Base-by-base conservation (phyloP, 1,139 yeast species). In the Magnusiomyces clavatus region DNA sequence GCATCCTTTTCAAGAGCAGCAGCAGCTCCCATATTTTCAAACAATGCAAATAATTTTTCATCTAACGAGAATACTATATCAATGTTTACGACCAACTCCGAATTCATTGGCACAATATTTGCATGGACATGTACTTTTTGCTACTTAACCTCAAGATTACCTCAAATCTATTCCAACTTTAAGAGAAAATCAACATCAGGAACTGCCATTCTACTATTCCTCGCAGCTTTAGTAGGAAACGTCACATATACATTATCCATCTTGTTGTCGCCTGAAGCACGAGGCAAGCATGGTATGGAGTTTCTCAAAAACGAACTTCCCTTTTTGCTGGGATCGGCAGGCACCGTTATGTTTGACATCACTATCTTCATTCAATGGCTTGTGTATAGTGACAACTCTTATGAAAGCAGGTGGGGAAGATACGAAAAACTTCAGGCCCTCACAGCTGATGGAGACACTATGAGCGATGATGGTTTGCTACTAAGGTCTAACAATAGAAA, bases 51-150 rank as follows among this genome's bases (percentile, higher is more conserved):
- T 24, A 24, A 8, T 8, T 24, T 24, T 8, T 24, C 31, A 4
- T 24, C 31, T 5, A 24, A 24, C 31, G 31, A 24, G 31, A 24
- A 24, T 8, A 24, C 31, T 5, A 24, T 24, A 24, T 24, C 31
- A 24, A 24, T 37, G 14, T 20, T 47, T 4, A 20, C 46, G 11
- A 20, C 40, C 17, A 52, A 54, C 17, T 43, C 62, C 13, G 55
- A 56, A 37, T 48, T 54, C 1, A 54, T 72, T 34, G 96, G 95
- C 0, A 64, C 73, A 8, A 53, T 77, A 0, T 71, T 86, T 49
- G 94, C 97, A 0, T 92, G 96, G 95, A 64, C 78, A 3, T 88
- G 96, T 58, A 87, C 96, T 0, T 61, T 69, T 8, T 80, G 87
- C 50, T 90, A 92, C 64, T 76, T 89, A 53, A 69, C 80, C 10